Conservation (phyloP, 2,329 filamentous ascomycete genomes). For the Cladosporium colombiae region DNA sequence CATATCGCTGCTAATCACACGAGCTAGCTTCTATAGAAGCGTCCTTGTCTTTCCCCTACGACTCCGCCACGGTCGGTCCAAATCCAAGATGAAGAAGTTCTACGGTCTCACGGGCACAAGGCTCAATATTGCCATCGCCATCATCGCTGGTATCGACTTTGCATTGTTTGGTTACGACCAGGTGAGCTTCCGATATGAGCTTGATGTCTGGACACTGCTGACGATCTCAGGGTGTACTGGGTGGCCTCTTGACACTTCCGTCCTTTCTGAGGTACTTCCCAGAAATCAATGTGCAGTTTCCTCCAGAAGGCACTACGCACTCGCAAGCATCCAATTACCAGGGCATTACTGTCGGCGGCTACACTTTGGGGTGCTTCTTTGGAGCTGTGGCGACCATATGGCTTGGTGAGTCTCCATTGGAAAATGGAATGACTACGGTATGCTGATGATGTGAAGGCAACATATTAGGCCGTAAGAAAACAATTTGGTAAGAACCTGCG, state of each 20-base stretch:
- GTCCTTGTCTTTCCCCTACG: background rate
- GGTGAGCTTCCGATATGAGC: background rate
- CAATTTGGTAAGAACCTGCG: constrained; percentile 44
- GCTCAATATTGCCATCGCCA: constrained; percentile 45
- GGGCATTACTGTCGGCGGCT: constrained; percentile 37
- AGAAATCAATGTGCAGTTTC: constrained; percentile 37
- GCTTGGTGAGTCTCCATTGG: constrained; percentile 36
- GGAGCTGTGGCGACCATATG: constrained; percentile 53
- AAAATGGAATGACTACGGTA: background rate
- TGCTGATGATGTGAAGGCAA: constrained; percentile 34
- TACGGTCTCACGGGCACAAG: constrained; percentile 44
- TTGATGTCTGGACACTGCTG: constrained; percentile 11
- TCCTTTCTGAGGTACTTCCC: constrained; percentile 47
- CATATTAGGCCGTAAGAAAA: constrained; percentile 52
- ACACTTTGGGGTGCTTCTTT: constrained; percentile 50
- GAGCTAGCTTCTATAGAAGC: background rate
- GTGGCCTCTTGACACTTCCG: constrained; percentile 45
- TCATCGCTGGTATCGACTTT: constrained; percentile 45
- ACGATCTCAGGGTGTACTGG: constrained; percentile 43
- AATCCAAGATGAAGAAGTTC: constrained; percentile 30
- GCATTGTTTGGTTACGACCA: constrained; percentile 30
- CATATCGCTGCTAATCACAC: background rate
- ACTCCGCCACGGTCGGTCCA: background rate
- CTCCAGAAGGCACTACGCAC: background rate
- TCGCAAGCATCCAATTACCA: constrained; percentile 29